A percentile compares a stretch with the other conserved stretches of the same genome.
Evolutionary conservation across 1,139 yeast genomes (phyloP).

Genomic region (Diutina rugosa): DNA sequence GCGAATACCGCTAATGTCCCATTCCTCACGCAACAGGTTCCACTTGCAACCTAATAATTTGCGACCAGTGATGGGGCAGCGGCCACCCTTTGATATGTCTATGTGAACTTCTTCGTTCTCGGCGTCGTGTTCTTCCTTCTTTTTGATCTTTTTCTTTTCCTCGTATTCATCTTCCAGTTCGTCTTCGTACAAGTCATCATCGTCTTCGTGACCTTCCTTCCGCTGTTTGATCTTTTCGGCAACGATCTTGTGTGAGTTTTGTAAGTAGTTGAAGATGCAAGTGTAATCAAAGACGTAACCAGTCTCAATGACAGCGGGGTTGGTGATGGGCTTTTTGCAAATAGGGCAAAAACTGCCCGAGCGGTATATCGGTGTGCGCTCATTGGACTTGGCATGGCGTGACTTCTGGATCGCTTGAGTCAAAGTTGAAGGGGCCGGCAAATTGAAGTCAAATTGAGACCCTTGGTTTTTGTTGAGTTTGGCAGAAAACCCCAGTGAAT

Average conservation of each 20-base stretch:
- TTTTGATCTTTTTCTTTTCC: constrained; percentile 6
- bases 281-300: constrained; percentile 87
- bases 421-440: constrained; percentile 37
- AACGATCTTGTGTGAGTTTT: constrained; percentile 28
- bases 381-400: constrained; percentile 2
- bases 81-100: constrained; percentile 38
- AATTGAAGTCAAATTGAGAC: constrained; percentile 31
- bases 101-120: constrained; percentile 10
- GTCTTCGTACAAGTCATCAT: constrained; percentile 5
- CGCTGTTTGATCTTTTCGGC: constrained; percentile 9
- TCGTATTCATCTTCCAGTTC: constrained; percentile 7
- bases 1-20: constrained; percentile 70
- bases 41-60: constrained; percentile 62
- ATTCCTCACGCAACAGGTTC: constrained; percentile 41
- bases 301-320: constrained; percentile 83
- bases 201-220: constrained; percentile 1
- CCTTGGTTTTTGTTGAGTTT: constrained; percentile 44
- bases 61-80: constrained; percentile 79
- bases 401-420: constrained; percentile 9
- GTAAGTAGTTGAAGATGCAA: constrained; percentile 62
- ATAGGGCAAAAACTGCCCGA: constrained; percentile 48
- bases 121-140: constrained; percentile 10
- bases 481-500: constrained; percentile 59
- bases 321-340: constrained; percentile 52
- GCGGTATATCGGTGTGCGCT: constrained; percentile 11